Evolutionary conservation across 108 stramenopile species (phyloP), one percentile per base, ranked within the genome.

Genomic region (Skeletonema tropicum): DNA sequence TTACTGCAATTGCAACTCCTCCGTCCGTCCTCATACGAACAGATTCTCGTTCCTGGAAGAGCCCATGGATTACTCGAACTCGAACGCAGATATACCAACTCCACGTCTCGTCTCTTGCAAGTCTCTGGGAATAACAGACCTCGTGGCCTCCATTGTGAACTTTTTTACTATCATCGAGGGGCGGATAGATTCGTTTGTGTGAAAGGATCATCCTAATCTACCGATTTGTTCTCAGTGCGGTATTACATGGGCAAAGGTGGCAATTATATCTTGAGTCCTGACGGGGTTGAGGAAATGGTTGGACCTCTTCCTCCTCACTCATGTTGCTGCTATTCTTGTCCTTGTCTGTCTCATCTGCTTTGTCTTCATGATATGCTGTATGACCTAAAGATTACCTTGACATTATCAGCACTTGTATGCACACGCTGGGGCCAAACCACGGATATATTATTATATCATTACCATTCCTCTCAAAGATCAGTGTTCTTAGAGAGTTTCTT

Each of bases 121-220:
- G 38, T 68, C 71, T 29, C 55, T 68, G 3, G 79, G 79, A 4
- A 68, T 70, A 8, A 42, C 69, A 32, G 68, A 69, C 17, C 57
- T 91, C 26, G 79, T 91, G 7, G 80, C 87, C 19, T 87, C 89
- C 9, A 66, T 92, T 5, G 60, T 92, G 33, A 87, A 94, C 69
- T 94, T 90, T 65, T 83, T 90, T 68, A 76, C 88, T 39, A 88
- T 88, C 2, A 72, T 85, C 8, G 52, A 72, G 17, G n/a, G n/a
- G 85, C 90, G 6, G 73, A 74, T 5, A 59, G 76, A 12, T 94
- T 92, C 63, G 76, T 94, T 39, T 90, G 93, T 6, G 89, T 90
- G 11, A 64, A 68, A 7, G 69, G 81, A 19, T 84, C 82, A 57
- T 84, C 86, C 11, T 94, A 71, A 69, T 88, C 85, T 1, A 90